Percentiles rank a stretch among this genome's conserved stretches.
These are phyloP conservation scores for Carex cristatella DNA, from an alignment of 176 grass and related monocot genomes.

Conservation along the genomic window DNA sequence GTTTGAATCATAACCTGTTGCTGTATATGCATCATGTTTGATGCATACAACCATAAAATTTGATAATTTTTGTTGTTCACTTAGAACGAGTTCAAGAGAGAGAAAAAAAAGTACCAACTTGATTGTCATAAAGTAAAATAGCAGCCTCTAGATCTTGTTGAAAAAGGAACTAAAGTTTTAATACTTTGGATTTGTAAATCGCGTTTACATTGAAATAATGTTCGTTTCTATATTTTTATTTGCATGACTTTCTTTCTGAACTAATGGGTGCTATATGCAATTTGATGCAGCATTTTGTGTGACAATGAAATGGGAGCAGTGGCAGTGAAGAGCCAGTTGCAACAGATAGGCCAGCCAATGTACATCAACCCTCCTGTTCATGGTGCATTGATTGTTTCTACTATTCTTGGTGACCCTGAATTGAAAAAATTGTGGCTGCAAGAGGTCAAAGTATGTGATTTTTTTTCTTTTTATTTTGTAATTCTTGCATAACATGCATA, in stretches of 20 bases:
- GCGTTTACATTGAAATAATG: not conserved
- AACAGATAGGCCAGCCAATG: slow-evolving; percentile 92
- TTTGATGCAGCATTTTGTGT: slow-evolving; percentile 67
- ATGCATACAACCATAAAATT: not conserved
- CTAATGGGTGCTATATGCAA: not conserved
- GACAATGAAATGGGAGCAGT: slow-evolving; percentile 90
- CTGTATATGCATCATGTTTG: not conserved
- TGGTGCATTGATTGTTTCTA: slow-evolving; percentile 79
- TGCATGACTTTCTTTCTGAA: not conserved
- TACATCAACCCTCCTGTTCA: slow-evolving; percentile 96
- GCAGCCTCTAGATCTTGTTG: not conserved
- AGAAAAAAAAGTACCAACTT: not conserved
- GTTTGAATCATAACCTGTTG: not conserved
- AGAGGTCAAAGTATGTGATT: slow-evolving; percentile 80
- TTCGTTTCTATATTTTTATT: not conserved
- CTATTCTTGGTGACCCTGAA: slow-evolving; percentile 81
- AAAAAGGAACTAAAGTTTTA: not conserved
- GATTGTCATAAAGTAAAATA: not conserved
- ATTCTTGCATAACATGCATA: not conserved
- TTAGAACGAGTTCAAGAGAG: not conserved
- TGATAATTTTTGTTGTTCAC: not conserved
- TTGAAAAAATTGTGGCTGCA: slow-evolving; percentile 80
- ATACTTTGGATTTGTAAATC: not conserved
- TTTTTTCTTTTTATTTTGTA: not conserved
- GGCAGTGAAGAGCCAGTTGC: slow-evolving; percentile 90